phyloP scores from a whole-genome alignment of 331 rosid genomes.

The Quercus tomentella region DNA sequence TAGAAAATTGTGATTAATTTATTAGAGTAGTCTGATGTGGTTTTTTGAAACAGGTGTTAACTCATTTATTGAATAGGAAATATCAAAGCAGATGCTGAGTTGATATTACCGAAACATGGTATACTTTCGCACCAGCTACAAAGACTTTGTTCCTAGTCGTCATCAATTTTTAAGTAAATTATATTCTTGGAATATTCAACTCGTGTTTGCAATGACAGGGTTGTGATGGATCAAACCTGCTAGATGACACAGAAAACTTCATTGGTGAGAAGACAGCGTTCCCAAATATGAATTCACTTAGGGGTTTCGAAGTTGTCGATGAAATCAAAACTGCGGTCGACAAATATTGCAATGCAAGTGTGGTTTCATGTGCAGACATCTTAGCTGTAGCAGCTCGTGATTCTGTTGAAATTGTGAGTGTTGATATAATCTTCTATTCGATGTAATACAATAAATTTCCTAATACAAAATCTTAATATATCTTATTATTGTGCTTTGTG shows the following conservation, averaged over 20 bases:
- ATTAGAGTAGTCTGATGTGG: no score
- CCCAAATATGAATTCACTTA: slow-evolving; percentile 31
- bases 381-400: slow-evolving; percentile 69
- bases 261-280: slow-evolving; percentile 50
- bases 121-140: no score
- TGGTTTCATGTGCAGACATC: slow-evolving; percentile 65
- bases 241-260: slow-evolving; percentile 40
- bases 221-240: slow-evolving; percentile 62
- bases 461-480: background rate
- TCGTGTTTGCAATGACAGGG: slow-evolving; percentile 26
- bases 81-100: no score
- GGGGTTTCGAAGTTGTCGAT: slow-evolving; percentile 48
- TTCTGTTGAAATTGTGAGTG: slow-evolving; percentile 46
- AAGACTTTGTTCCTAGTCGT: no score
- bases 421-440: background rate
- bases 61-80: no score
- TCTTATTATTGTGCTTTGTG: background rate
- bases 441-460: background rate
- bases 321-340: slow-evolving; percentile 40
- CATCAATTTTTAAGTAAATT: no score
- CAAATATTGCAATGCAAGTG: slow-evolving; percentile 35
- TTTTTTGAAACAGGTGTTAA: no score
- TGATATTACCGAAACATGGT: no score
- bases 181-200: background rate
- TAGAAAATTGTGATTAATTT: no score